A percentile compares a stretch with the other conserved stretches of the same genome.
phyloP scores from a whole-genome alignment of 441 rosid genomes.

The Iberis amara region DNA sequence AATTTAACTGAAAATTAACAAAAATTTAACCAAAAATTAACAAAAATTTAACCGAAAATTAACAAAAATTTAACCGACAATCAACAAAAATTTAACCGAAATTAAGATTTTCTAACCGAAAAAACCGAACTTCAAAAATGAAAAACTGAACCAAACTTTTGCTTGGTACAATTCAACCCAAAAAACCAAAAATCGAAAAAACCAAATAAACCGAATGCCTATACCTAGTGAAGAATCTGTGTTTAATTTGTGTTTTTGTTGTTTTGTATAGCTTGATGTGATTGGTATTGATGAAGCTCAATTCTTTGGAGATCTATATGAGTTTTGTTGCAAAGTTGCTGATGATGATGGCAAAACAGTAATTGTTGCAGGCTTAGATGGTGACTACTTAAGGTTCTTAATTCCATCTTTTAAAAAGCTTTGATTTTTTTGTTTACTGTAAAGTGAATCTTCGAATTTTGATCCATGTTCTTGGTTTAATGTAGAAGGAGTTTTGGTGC shows the following conservation, averaged over 20 bases:
- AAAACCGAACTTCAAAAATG: too few relatives aligned
- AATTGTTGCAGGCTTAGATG: slow-evolving; percentile 77
- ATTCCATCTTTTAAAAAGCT: not conserved
- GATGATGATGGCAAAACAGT: slow-evolving; percentile 76
- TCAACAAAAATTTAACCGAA: too few relatives aligned
- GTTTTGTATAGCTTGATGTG: slow-evolving; percentile 58
- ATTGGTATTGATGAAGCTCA: slow-evolving; percentile 94
- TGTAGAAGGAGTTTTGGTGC: slow-evolving; percentile 76
- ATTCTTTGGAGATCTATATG: slow-evolving; percentile 88
- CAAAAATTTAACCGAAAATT: too few relatives aligned
- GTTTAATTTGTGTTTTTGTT: not conserved
- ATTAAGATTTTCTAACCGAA: too few relatives aligned
- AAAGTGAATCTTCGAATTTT: too few relatives aligned
- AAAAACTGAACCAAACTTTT: too few relatives aligned
- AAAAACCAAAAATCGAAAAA: too few relatives aligned
- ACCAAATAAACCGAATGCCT: too few relatives aligned
- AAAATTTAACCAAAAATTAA: too few relatives aligned
- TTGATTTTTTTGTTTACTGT: not conserved
- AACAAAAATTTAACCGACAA: too few relatives aligned
- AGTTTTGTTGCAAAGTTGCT: slow-evolving; percentile 73
- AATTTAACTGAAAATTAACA: too few relatives aligned
- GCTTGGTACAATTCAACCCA: too few relatives aligned
- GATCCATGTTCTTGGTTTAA: not conserved
- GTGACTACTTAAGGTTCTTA: slow-evolving; percentile 74
- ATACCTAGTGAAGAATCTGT: not conserved